Percentiles rank a stretch among this genome's conserved stretches.
Conservation (phyloP, 1,139 yeast genomes). For the Candida sp. region DNA sequence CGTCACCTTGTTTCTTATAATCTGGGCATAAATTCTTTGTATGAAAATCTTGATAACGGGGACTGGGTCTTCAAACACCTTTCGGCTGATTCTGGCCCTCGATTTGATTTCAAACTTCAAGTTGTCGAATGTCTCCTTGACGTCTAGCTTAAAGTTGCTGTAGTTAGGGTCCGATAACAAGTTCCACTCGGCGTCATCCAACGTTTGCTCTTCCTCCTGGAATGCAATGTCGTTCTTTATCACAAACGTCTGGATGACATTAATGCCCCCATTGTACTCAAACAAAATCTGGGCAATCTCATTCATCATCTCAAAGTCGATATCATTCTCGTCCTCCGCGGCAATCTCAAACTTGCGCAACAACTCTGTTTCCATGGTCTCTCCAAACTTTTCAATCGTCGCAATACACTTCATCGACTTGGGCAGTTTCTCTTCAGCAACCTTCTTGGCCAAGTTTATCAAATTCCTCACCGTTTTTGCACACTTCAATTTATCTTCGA, state of each 20-base stretch:
- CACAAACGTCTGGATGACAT: slow-evolving; percentile 83
- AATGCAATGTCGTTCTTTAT: slow-evolving; percentile 68
- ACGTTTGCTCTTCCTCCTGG: slow-evolving; percentile 34
- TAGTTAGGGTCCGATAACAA: slow-evolving; percentile 41
- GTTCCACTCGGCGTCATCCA: slow-evolving; percentile 42
- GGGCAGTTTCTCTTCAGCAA: slow-evolving; percentile 55
- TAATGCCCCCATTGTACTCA: slow-evolving; percentile 85
- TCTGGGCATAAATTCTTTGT: slow-evolving; percentile 80
- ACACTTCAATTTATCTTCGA: slow-evolving; percentile 63
- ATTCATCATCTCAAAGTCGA: slow-evolving; percentile 66
- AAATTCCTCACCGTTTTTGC: slow-evolving; percentile 74
- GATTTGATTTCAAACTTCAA: slow-evolving; percentile 54
- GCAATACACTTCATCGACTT: slow-evolving; percentile 55
- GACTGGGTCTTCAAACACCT: slow-evolving; percentile 71
- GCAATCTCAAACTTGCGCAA: slow-evolving; percentile 62
- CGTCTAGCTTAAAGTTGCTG: slow-evolving; percentile 32
- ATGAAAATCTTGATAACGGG: slow-evolving; percentile 73
- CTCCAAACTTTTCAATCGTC: slow-evolving; percentile 73
- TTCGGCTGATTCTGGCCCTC: slow-evolving; percentile 75
- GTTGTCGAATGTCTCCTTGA: slow-evolving; percentile 28
- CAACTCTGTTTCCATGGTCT: slow-evolving; percentile 71
- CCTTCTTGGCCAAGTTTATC: slow-evolving; percentile 64
- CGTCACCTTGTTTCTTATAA: slow-evolving; percentile 70
- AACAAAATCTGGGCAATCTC: slow-evolving; percentile 80
- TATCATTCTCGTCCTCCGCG: slow-evolving; percentile 48